These are phyloP conservation scores for Trapa incisa DNA, from an alignment of 345 rosid genomes.

Conservation along the genomic window DNA sequence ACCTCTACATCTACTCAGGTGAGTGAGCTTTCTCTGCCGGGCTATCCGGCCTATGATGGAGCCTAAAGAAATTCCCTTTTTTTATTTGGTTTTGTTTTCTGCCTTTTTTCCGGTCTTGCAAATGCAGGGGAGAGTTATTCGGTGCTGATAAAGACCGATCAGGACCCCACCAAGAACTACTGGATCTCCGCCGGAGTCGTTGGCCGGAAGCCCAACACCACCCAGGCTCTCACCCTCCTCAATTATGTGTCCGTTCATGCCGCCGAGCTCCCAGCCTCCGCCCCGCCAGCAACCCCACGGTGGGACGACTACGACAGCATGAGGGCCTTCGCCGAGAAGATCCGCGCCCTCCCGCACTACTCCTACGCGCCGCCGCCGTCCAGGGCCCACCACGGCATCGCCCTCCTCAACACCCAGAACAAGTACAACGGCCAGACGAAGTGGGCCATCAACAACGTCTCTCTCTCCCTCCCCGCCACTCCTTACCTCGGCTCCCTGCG, in stretches of 20 bases:
- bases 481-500: slow-evolving; percentile 72
- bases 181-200: slow-evolving; percentile 54
- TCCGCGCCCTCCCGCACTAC: slow-evolving; percentile 23
- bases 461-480: slow-evolving; percentile 48
- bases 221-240: slow-evolving; percentile 47
- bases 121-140: slow-evolving; percentile 68
- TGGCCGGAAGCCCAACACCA: slow-evolving; percentile 46
- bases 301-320: slow-evolving; percentile 57
- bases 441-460: slow-evolving; percentile 75
- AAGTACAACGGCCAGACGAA: slow-evolving; percentile 34
- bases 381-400: slow-evolving; percentile 23
- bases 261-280: slow-evolving; percentile 27
- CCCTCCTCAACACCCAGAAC: slow-evolving; percentile 75
- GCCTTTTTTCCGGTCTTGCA: background rate
- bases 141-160: slow-evolving; percentile 44
- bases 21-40: slow-evolving; percentile 35
- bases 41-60: background rate
- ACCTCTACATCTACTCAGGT: slow-evolving; percentile 71
- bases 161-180: slow-evolving; percentile 39
- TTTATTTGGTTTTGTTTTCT: background rate
- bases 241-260: slow-evolving; percentile 37
- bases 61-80: too few species aligned
- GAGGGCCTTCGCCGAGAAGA: slow-evolving; percentile 29
- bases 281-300: slow-evolving; percentile 50
- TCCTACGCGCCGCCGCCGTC: slow-evolving; percentile 33